Conservation (phyloP, 2,329 filamentous ascomycete species). For the Colletotrichum simmondsii region DNA sequence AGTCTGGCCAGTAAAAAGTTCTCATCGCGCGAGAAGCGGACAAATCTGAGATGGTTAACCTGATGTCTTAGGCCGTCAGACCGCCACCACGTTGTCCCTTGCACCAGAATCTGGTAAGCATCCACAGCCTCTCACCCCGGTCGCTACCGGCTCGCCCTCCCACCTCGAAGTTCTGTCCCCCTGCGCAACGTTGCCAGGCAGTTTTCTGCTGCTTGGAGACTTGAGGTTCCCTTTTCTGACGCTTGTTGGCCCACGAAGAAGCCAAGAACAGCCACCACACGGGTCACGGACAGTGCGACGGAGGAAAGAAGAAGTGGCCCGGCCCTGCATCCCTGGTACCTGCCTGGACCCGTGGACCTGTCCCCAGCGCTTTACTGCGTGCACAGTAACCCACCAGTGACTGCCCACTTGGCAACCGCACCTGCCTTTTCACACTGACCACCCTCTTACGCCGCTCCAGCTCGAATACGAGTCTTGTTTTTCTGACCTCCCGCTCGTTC, state of each 20-base stretch:
- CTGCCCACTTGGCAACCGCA: slow-evolving; percentile 7
- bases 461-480: slow-evolving; percentile 31
- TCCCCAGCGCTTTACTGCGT: neutral
- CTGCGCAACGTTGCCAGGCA: slow-evolving; percentile 9
- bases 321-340: neutral
- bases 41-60: slow-evolving; percentile 1
- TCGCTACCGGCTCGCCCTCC: neutral
- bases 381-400: neutral
- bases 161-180: neutral
- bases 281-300: slow-evolving; percentile 30
- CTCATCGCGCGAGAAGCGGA: neutral
- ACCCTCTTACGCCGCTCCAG: neutral
- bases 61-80: neutral
- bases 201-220: neutral
- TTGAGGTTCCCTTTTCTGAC: slow-evolving; percentile 3
- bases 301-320: neutral
- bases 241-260: slow-evolving; percentile 2
- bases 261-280: slow-evolving; percentile 24
- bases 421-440: slow-evolving; percentile 11
- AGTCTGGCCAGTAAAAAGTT: neutral
- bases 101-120: neutral
- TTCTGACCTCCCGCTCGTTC: slow-evolving; percentile 24
- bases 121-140: neutral
- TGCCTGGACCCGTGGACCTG: neutral
- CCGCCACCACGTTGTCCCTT: slow-evolving; percentile 24